Evolutionary conservation across 768 basidiomycete species (phyloP).

Genomic region (Boletus pseudo-olivaceus): DNA sequence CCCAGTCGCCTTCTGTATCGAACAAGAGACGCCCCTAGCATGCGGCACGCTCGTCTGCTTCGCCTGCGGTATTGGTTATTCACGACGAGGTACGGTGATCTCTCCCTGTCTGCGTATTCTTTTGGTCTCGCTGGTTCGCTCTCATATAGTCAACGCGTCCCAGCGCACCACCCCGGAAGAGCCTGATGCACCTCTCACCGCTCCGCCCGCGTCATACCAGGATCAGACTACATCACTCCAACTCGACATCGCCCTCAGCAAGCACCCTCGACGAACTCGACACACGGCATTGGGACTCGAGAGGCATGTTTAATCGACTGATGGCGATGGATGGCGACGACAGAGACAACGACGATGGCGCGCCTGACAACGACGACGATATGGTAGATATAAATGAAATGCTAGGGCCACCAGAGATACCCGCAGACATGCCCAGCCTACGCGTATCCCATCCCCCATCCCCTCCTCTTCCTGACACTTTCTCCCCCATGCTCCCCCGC

Average conservation of each 20-base stretch:
- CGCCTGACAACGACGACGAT: too few species aligned
- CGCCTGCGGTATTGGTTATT: slow-evolving; percentile 58
- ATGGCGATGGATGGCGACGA: not conserved
- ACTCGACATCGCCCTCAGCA: slow-evolving; percentile 26
- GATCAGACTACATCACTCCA: not conserved
- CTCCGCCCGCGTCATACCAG: not conserved
- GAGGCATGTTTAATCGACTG: not conserved
- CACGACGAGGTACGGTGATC: slow-evolving; percentile 53
- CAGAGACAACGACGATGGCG: too few species aligned
- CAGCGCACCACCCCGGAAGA: slow-evolving; percentile 7
- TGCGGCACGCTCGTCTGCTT: slow-evolving; percentile 53
- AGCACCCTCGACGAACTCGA: slow-evolving; percentile 30
- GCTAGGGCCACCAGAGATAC: slow-evolving; percentile 19
- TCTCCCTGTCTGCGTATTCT: slow-evolving; percentile 10
- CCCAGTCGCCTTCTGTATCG: slow-evolving; percentile 58
- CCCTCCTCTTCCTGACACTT: slow-evolving; percentile 17
- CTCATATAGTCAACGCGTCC: slow-evolving; percentile 16
- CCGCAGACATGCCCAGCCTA: slow-evolving; percentile 17
- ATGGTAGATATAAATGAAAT: not conserved
- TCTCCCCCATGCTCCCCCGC: too few species aligned
- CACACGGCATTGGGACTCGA: not conserved
- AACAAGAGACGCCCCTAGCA: slow-evolving; percentile 54
- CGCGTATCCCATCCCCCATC: slow-evolving; percentile 28
- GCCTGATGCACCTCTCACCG: not conserved
- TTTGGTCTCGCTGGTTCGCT: slow-evolving; percentile 16